A percentile compares a stretch with the other conserved stretches of the same genome.
These are phyloP conservation scores for Gossypium thurberi DNA, from an alignment of 345 rosid genomes.

Conservation along the genomic window DNA sequence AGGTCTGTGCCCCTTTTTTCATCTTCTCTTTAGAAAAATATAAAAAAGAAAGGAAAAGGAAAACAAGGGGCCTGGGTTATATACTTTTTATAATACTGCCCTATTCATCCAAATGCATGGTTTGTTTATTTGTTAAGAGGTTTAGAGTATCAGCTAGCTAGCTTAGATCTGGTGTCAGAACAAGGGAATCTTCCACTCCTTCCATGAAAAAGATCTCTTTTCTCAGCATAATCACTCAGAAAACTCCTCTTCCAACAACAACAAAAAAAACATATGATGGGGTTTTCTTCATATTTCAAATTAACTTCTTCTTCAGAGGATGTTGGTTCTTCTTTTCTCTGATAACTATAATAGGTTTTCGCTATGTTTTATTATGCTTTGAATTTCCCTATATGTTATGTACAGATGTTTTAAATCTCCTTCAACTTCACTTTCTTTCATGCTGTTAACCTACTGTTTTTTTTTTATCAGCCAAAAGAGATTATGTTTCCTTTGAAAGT, in stretches of 20 bases:
- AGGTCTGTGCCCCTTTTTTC: conserved; percentile 38
- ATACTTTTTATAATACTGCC: conserved; percentile 3
- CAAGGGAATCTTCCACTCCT: conserved; percentile 24
- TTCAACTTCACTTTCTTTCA: not conserved
- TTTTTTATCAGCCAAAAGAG: not conserved
- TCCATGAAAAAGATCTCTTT: not conserved
- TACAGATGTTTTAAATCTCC: not conserved
- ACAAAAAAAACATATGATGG: not conserved
- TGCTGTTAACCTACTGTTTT: not conserved
- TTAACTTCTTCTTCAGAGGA: not conserved
- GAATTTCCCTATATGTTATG: not conserved
- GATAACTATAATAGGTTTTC: no score
- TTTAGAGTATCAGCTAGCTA: not conserved
- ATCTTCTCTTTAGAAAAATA: conserved; percentile 17
- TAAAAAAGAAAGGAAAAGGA: not conserved
- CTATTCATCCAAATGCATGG: not conserved
- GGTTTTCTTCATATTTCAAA: not conserved
- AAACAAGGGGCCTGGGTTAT: not conserved
- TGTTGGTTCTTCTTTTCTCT: not conserved
- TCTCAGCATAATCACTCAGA: not conserved
- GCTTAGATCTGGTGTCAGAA: conserved; percentile 20
- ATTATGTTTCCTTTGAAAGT: not conserved
- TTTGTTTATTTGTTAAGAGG: conserved; percentile 1
- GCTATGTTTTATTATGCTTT: no score
- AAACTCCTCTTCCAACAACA: not conserved